These are phyloP conservation scores for Metschnikowia lochheadii DNA, from an alignment of 805 yeast species.

Conservation along the genomic window DNA sequence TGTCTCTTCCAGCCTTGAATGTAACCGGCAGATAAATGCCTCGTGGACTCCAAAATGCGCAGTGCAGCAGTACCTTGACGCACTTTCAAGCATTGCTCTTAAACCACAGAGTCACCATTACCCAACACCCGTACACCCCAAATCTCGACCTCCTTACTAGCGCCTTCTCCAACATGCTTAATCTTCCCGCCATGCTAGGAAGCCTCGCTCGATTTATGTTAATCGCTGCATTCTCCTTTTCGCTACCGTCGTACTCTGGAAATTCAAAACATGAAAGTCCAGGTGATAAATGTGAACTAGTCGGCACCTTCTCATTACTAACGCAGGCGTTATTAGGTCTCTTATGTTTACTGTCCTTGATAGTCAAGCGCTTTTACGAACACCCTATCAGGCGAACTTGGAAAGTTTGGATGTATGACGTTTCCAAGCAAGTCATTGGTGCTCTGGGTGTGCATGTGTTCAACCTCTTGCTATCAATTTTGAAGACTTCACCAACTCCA, in stretches of 20 bases:
- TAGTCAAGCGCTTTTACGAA: conserved; percentile 74
- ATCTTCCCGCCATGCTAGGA: conserved; percentile 2
- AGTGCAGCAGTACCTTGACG: not conserved
- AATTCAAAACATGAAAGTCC: conserved; percentile 8
- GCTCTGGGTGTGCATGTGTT: conserved; percentile 79
- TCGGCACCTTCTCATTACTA: conserved; percentile 83
- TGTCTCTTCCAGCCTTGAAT: too few relatives aligned
- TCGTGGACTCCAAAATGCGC: not conserved
- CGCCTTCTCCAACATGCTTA: not conserved
- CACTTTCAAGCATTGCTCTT: not conserved
- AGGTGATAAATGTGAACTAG: conserved; percentile 39
- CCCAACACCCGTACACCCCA: conserved; percentile 1
- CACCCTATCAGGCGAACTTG: conserved; percentile 78
- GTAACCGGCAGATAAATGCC: too few relatives aligned
- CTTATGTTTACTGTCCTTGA: conserved; percentile 67
- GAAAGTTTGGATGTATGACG: conserved; percentile 87
- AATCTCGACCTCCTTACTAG: not conserved
- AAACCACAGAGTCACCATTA: not conserved
- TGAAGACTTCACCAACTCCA: conserved; percentile 35
- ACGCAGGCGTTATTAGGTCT: conserved; percentile 77
- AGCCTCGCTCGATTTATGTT: not conserved
- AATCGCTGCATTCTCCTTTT: conserved; percentile 7
- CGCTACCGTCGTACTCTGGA: conserved; percentile 10
- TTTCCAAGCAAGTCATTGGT: conserved; percentile 84
- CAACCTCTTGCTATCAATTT: conserved; percentile 66